Conservation (phyloP, 2,329 filamentous ascomycete genomes). For the Leptodontidium sp. region DNA sequence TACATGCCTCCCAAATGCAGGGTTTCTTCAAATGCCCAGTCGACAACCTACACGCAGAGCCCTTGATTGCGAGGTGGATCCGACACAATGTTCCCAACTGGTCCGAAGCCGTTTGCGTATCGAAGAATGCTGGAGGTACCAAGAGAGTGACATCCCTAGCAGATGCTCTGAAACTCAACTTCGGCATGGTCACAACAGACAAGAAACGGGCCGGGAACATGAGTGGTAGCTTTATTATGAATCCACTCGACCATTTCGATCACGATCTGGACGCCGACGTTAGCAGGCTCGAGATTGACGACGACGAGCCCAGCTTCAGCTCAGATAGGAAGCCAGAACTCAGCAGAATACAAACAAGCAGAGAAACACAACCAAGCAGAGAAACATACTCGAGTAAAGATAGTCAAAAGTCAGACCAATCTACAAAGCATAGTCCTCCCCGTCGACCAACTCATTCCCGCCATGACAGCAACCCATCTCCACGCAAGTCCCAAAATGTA, state of each 20-base stretch:
- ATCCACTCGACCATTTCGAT: conserved; percentile 68
- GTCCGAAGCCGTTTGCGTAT: conserved; percentile 93
- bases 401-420: conserved; percentile 27
- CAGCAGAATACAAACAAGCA: conserved; percentile 27
- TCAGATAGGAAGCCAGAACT: conserved; percentile 30
- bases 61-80: conserved; percentile 95
- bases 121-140: conserved; percentile 96
- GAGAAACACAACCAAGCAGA: conserved; percentile 7
- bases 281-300: conserved; percentile 41
- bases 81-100: conserved; percentile 86
- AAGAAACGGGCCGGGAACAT: conserved; percentile 71
- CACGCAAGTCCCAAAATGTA: conserved; percentile 33
- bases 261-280: conserved; percentile 52
- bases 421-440: conserved; percentile 29
- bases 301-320: conserved; percentile 27
- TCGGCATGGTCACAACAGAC: conserved; percentile 93
- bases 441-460: conserved; percentile 37
- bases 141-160: conserved; percentile 96
- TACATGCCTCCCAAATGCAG: conserved; percentile 99
- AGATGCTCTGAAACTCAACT: conserved; percentile 95
- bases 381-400: conserved; percentile 9
- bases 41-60: conserved; percentile 96
- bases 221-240: conserved; percentile 81
- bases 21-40: conserved; percentile 98
- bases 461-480: conserved; percentile 40